These are phyloP conservation scores for Claviceps paspali DNA, from an alignment of 2,329 filamentous ascomycete genomes.

Conservation along the genomic window DNA sequence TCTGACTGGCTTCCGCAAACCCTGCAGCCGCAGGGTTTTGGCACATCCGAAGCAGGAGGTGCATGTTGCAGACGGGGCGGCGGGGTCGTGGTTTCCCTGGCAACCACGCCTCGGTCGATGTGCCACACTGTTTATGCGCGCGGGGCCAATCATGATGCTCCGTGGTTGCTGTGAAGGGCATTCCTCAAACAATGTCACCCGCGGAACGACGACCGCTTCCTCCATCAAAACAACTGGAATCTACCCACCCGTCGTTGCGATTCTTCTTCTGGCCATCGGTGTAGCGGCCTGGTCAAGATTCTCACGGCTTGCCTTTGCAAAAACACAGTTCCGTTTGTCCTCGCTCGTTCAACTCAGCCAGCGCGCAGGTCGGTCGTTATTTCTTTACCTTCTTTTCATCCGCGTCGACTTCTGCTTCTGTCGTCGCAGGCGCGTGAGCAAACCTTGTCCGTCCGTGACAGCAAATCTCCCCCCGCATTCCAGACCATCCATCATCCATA, in stretches of 20 bases:
- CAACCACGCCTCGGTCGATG: not conserved
- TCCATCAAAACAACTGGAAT: not conserved
- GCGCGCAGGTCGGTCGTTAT: not conserved
- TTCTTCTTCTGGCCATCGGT: not conserved
- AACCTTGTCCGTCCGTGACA: not conserved
- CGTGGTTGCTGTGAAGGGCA: constrained; percentile 2
- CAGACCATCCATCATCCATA: constrained; percentile 9
- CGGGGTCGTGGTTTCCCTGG: constrained; percentile 3
- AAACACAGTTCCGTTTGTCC: not conserved
- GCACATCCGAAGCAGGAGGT: constrained; percentile 1
- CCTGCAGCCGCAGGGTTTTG: not conserved
- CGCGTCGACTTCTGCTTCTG: too few species aligned
- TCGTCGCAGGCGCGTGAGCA: too few species aligned
- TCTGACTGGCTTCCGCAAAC: not conserved
- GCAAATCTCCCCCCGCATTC: constrained; percentile 14
- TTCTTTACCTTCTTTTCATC: too few species aligned
- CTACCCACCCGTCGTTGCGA: not conserved
- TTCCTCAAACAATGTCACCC: constrained; percentile 7
- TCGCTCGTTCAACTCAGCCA: not conserved
- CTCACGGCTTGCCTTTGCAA: not conserved
- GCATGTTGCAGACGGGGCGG: not conserved
- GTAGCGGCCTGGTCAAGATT: not conserved
- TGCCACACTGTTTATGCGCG: constrained; percentile 4
- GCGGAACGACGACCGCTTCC: not conserved
- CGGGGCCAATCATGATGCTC: constrained; percentile 5